phyloP scores from a whole-genome alignment of 2,329 filamentous ascomycete species.

The Calonectria hawksworthii region DNA sequence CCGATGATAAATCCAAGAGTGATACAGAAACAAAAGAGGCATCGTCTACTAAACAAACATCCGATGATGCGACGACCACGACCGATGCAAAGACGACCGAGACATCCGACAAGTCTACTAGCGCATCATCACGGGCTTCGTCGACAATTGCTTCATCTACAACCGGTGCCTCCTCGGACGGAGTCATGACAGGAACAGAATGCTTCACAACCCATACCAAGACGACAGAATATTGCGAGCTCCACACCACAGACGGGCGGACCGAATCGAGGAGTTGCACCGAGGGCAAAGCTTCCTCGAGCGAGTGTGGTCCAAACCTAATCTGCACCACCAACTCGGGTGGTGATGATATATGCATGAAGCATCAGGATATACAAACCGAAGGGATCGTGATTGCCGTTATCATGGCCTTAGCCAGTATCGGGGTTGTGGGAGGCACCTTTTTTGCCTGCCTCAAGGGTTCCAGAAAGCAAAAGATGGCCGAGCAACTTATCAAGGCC shows the following conservation, averaged over 20 bases:
- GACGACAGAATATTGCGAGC: neutral
- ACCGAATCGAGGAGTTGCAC: conserved; percentile 11
- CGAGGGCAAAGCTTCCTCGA: neutral
- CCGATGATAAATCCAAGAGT: neutral
- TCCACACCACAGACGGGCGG: conserved; percentile 8
- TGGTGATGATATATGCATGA: conserved; percentile 20
- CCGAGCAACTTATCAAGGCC: neutral
- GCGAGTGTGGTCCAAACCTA: conserved; percentile 9
- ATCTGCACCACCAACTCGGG: conserved; percentile 18
- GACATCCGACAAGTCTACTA: neutral
- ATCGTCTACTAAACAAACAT: neutral
- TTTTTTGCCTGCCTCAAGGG: conserved; percentile 12
- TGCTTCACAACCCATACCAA: conserved; percentile 15
- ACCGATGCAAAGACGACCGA: neutral
- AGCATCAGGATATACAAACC: conserved; percentile 3
- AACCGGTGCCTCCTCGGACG: neutral
- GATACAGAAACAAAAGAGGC: neutral
- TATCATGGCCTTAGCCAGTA: neutral
- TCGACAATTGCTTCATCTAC: neutral
- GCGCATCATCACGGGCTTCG: neutral
- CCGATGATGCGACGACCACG: neutral
- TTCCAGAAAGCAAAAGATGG: conserved; percentile 3
- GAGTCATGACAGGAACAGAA: neutral
- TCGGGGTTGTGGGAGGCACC: neutral
- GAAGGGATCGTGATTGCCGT: conserved; percentile 20